These are phyloP conservation scores for Arthrobotrys pseudoclavata DNA, from an alignment of 2,329 filamentous ascomycete species.

Conservation along the genomic window DNA sequence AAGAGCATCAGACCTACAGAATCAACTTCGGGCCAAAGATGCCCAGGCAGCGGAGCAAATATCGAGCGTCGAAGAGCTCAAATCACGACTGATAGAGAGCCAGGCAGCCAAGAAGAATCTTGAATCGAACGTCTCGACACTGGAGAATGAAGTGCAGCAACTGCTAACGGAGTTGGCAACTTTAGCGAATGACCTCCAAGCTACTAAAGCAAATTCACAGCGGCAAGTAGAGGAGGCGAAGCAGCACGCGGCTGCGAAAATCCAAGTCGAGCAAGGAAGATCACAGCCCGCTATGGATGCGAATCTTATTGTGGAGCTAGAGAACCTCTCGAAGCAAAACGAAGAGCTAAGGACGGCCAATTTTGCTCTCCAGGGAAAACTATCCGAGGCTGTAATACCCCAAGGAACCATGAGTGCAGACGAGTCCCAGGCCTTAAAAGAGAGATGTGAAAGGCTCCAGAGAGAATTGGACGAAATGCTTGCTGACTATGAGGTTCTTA, in stretches of 20 bases:
- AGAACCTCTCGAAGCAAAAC: constrained; percentile 65
- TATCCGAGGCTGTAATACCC: constrained; percentile 8
- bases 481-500: constrained; percentile 78
- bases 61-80: constrained; percentile 6
- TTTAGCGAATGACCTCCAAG: constrained; percentile 33
- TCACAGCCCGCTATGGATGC: constrained; percentile 62
- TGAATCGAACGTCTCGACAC: constrained; percentile 36
- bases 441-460: constrained; percentile 72
- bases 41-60: constrained; percentile 55
- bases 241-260: constrained; percentile 63
- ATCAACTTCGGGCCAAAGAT: constrained; percentile 60
- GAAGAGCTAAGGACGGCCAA: constrained; percentile 60
- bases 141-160: constrained; percentile 64
- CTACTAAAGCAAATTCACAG: constrained; percentile 33
- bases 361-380: constrained; percentile 34
- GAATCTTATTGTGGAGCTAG: constrained; percentile 66
- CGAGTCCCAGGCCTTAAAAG: constrained; percentile 65
- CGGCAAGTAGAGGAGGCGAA: constrained; percentile 57
- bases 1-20: constrained; percentile 62
- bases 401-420: constrained; percentile 60
- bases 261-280: constrained; percentile 66
- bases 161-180: constrained; percentile 46
- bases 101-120: constrained; percentile 3
- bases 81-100: constrained; percentile 30
- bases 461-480: constrained; percentile 77